Evolutionary conservation across 331 rosid species (phyloP).

Genomic region (Acacia concinna): DNA sequence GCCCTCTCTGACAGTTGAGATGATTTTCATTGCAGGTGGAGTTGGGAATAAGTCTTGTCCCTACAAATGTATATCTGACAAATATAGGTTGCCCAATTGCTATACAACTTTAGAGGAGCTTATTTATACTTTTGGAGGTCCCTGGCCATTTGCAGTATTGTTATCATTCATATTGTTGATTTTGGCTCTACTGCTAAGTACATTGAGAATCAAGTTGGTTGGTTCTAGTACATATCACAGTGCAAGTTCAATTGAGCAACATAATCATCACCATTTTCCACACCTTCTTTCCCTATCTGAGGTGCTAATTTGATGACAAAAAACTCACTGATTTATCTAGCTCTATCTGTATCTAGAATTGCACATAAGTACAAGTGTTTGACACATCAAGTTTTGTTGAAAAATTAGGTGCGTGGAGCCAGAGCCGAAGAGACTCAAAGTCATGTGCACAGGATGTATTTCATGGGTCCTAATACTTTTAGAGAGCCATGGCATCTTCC

Average conservation of each 20-base stretch:
- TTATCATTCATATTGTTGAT: constrained; percentile 72
- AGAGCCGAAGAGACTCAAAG: constrained; percentile 81
- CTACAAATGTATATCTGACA: constrained; percentile 84
- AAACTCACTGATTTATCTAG: constrained; percentile 19
- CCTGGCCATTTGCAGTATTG: constrained; percentile 77
- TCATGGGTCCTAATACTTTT: constrained; percentile 90
- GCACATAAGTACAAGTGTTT: constrained; percentile 21
- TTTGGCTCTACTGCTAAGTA: constrained; percentile 69
- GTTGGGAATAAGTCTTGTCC: constrained; percentile 71
- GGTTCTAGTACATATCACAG: constrained; percentile 69
- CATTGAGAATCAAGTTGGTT: constrained; percentile 75
- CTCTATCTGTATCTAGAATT: constrained; percentile 26
- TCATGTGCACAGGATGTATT: constrained; percentile 85
- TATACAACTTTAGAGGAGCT: constrained; percentile 95
- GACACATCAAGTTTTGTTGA: constrained; percentile 15
- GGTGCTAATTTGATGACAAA: constrained; percentile 48
- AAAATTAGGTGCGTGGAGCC: constrained; percentile 84
- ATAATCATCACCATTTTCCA: constrained; percentile 66
- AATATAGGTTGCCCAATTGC: constrained; percentile 95
- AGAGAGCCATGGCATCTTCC: constrained; percentile 99
- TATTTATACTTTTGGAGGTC: constrained; percentile 92
- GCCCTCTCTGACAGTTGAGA: constrained; percentile 20
- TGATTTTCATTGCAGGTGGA: constrained; percentile 66
- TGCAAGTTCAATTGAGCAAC: constrained; percentile 74
- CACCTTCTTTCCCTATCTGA: constrained; percentile 93